These are phyloP conservation scores for Helicostylum pulchrum DNA, from an alignment of 192 early-diverging fungal genomes.

Conservation along the genomic window DNA sequence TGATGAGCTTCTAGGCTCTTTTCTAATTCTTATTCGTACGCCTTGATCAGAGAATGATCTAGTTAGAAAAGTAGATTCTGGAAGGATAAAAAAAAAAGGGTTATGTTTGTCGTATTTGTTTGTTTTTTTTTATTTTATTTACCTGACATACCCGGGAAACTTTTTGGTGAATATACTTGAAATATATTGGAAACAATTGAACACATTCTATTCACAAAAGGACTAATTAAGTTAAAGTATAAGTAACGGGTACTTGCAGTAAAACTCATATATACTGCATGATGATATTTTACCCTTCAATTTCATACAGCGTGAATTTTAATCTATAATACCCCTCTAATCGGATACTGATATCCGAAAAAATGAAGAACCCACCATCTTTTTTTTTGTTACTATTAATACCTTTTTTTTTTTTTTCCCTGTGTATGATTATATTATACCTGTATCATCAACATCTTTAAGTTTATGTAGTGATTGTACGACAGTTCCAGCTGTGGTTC, in stretches of 20 bases:
- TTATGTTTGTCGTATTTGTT: neutral
- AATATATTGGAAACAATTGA: constrained; percentile 77
- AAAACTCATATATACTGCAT: too few species aligned
- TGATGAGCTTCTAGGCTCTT: constrained; percentile 48
- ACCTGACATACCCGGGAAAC: constrained; percentile 88
- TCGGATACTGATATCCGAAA: constrained; percentile 91
- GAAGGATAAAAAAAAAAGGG: neutral
- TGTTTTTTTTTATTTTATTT: neutral
- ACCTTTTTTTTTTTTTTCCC: neutral
- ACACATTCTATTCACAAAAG: constrained; percentile 52
- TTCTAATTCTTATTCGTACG: constrained; percentile 86
- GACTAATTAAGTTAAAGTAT: too few species aligned
- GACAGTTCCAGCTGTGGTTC: constrained; percentile 91
- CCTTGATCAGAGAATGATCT: constrained; percentile 92
- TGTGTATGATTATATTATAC: too few species aligned
- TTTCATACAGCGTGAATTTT: constrained; percentile 88
- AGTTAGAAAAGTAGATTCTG: constrained; percentile 80
- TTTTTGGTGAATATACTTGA: constrained; percentile 84
- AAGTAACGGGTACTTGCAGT: too few species aligned
- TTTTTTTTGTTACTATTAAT: neutral
- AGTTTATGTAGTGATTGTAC: constrained; percentile 87
- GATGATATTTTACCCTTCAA: constrained; percentile 62
- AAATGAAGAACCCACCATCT: constrained; percentile 92
- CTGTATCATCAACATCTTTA: constrained; percentile 76
- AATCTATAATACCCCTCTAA: constrained; percentile 84